Conservation (phyloP, 2,329 filamentous ascomycete species). For the Aspergillus terreus region DNA sequence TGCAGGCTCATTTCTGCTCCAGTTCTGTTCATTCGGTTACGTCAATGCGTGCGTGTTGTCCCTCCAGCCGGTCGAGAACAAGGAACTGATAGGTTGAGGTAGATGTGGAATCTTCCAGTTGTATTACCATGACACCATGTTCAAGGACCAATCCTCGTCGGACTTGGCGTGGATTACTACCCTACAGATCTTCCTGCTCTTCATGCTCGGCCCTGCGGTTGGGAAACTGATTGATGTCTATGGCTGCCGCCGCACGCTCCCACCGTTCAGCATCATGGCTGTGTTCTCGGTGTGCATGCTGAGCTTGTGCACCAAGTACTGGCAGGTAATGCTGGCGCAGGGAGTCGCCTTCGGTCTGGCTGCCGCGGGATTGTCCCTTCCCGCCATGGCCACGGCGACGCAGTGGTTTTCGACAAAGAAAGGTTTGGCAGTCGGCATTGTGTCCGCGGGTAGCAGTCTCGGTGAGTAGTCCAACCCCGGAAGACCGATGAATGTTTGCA, state of each 20-base stretch:
- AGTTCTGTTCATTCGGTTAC: constrained; percentile 1
- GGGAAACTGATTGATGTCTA: background rate
- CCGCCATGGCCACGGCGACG: background rate
- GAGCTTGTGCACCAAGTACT: background rate
- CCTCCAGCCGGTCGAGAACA: background rate
- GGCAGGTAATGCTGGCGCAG: constrained; percentile 1
- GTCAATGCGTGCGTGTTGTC: background rate
- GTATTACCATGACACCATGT: background rate
- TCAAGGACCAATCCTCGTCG: constrained; percentile 1
- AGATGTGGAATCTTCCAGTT: constrained; percentile 1
- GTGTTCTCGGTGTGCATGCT: constrained; percentile 2
- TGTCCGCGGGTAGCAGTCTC: background rate
- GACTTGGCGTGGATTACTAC: constrained; percentile 1
- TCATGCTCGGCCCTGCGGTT: background rate
- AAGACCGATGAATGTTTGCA: background rate
- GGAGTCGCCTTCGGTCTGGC: background rate
- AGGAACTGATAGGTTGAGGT: background rate
- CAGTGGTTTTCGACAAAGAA: constrained; percentile 1
- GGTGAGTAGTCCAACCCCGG: background rate
- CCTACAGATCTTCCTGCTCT: constrained; percentile 1
- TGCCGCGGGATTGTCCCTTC: background rate
- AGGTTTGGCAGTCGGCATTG: background rate
- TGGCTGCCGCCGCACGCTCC: background rate
- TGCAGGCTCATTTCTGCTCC: background rate
- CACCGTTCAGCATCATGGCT: background rate